Percentiles rank a stretch among this genome's conserved stretches.
Evolutionary conservation across 2,329 filamentous ascomycete species (phyloP).

Genomic region (Xylariaceae sp.): DNA sequence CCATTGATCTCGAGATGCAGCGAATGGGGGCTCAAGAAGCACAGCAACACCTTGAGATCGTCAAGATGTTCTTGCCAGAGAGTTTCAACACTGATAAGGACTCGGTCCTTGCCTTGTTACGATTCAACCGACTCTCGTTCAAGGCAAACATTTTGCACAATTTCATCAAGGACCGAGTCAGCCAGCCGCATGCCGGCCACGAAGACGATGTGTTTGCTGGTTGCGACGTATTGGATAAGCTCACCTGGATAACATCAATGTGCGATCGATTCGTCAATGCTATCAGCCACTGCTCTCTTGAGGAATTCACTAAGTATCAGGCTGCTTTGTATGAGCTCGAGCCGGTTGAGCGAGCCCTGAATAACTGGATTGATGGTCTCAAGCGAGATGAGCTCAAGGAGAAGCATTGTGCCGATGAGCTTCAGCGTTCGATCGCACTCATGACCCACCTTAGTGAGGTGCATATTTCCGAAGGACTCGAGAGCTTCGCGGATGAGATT

Average conservation of each 20-base stretch:
- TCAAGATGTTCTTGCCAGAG: constrained; percentile 84
- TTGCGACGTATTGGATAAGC: constrained; percentile 77
- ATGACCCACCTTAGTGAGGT: constrained; percentile 82
- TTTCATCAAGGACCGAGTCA: constrained; percentile 74
- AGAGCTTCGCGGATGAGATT: constrained; percentile 71
- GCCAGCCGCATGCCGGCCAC: constrained; percentile 59
- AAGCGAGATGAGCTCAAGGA: constrained; percentile 82
- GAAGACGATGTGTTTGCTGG: constrained; percentile 76
- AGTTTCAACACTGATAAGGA: constrained; percentile 74
- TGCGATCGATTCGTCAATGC: constrained; percentile 78
- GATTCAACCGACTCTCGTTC: constrained; percentile 82
- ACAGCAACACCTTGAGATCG: constrained; percentile 78
- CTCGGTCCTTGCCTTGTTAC: constrained; percentile 80
- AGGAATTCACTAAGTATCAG: constrained; percentile 73
- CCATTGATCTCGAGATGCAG: constrained; percentile 83
- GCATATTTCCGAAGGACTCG: constrained; percentile 64
- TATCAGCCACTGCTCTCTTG: constrained; percentile 70
- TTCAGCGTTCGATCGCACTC: constrained; percentile 78
- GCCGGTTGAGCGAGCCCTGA: constrained; percentile 83
- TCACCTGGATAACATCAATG: constrained; percentile 77
- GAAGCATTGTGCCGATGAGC: constrained; percentile 71
- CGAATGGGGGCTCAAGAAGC: constrained; percentile 86
- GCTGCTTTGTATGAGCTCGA: constrained; percentile 81
- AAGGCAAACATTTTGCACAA: constrained; percentile 75
- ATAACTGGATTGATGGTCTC: constrained; percentile 79